Conservation (phyloP, 2,329 filamentous ascomycete genomes). For the Hortaea sp. region DNA sequence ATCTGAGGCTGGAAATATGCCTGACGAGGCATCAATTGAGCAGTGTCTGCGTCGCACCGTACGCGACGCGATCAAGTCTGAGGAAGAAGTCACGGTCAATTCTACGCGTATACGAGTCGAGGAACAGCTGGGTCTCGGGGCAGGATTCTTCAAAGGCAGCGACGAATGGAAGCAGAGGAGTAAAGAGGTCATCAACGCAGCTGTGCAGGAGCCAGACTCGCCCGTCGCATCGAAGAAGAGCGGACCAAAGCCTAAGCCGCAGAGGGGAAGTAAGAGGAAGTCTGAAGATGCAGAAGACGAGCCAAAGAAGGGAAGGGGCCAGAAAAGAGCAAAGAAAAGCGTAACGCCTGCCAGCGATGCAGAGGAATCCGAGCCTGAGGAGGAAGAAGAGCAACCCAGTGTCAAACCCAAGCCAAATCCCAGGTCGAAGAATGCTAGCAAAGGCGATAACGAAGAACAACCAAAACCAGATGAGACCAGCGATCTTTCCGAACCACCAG, state of each 20-base stretch:
- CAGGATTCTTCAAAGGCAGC: slow-evolving; percentile 47
- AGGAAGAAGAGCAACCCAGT: slow-evolving; percentile 4
- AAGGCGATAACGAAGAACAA: slow-evolving; percentile 2
- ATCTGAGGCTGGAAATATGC: slow-evolving; percentile 13
- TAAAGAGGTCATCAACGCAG: slow-evolving; percentile 42
- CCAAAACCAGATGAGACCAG: slow-evolving; percentile 8
- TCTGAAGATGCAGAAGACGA: slow-evolving; percentile 14
- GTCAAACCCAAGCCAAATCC: neutral
- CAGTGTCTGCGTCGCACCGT: slow-evolving; percentile 32
- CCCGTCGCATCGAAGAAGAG: slow-evolving; percentile 12
- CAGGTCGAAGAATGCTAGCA: neutral
- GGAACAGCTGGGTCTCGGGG: slow-evolving; percentile 39
- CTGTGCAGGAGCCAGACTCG: slow-evolving; percentile 31
- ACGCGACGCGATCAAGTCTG: slow-evolving; percentile 28
- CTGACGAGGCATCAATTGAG: slow-evolving; percentile 29
- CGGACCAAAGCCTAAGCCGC: slow-evolving; percentile 10
- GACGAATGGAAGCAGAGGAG: slow-evolving; percentile 45
- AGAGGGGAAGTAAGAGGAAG: slow-evolving; percentile 21
- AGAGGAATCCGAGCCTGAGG: neutral
- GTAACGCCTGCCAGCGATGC: slow-evolving; percentile 5
- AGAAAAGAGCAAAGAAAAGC: slow-evolving; percentile 17
- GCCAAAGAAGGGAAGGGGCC: neutral
- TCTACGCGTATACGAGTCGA: slow-evolving; percentile 45
- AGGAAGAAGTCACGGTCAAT: slow-evolving; percentile 49
- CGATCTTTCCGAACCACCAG: slow-evolving; percentile 13